Evolutionary conservation across 495 filamentous ascomycete species (phyloP), one percentile per base, ranked within the genome.

Genomic region (Umbilicaria muhlenbergii): DNA sequence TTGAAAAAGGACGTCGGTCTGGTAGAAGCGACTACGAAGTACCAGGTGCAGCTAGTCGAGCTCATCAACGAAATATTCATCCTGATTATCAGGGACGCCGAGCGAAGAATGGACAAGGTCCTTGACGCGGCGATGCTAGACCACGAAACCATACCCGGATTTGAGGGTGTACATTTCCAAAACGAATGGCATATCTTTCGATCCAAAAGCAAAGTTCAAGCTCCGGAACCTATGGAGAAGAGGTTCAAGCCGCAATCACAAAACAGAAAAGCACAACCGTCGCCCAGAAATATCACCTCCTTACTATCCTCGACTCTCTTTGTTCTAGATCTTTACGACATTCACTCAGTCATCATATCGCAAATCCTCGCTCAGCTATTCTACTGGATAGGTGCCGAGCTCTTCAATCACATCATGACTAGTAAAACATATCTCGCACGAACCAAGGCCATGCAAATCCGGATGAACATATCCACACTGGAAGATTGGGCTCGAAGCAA

Each of bases 401-500:
- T 96, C 12, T 99, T 99, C 67, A 99, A 99, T 57, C 85, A 92
- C 46, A 86, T 96, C 57, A 88, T 96, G 79, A 87, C 82, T 12
- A 94, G 87, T 48, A 80, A 85, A 44, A 85, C 87, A 58, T 99
- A 95, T 54, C 73, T 99, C 6, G 88, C 91, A 5, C 78, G 91
- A 28, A 99, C 91, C 12, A 99, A 99, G 59, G 91, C 91, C 5
- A 96, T 99, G 91, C 92, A 99, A 54, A 95, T 99, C 47, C 85
- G 91, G 47, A 94, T 99, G 85, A 99, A 99, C 57, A 78, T 96
- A 19, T 96, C 91, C 3, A 76, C 73, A 2, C 68, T 99, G 36
- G 91, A 99, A 59, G 91, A 99, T 56, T 99, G 91, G 91, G 91
- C 89, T 1, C 72, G 87, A 12, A 66, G 71, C 19, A 99, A 96